Evolutionary conservation across 495 filamentous ascomycete genomes (phyloP).

Genomic region (Penicillium tannophilum): DNA sequence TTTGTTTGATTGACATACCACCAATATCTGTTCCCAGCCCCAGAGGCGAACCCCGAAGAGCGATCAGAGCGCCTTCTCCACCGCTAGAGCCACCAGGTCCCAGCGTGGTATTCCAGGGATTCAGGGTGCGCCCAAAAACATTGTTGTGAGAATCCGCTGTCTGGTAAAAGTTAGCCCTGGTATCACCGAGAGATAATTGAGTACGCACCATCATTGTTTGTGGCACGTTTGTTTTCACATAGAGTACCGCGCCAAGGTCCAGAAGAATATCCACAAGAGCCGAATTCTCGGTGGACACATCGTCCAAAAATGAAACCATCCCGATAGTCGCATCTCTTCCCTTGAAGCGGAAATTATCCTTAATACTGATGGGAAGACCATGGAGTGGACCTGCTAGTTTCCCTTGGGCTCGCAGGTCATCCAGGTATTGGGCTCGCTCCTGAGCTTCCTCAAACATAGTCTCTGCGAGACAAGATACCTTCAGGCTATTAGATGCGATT

Average conservation of each 20-base stretch:
- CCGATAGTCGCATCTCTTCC: slow-evolving; percentile 40
- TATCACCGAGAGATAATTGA: background rate
- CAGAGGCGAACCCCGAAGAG: slow-evolving; percentile 36
- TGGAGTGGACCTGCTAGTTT: slow-evolving; percentile 60
- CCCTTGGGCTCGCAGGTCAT: slow-evolving; percentile 32
- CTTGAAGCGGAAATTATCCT: slow-evolving; percentile 59
- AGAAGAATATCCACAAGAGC: slow-evolving; percentile 29
- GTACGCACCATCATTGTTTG: slow-evolving; percentile 41
- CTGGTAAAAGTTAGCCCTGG: slow-evolving; percentile 6
- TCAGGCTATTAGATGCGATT: background rate
- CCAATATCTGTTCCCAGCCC: slow-evolving; percentile 44
- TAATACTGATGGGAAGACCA: slow-evolving; percentile 64
- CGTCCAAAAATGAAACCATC: slow-evolving; percentile 23
- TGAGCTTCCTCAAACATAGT: slow-evolving; percentile 50
- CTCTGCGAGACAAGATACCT: slow-evolving; percentile 60
- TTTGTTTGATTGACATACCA: slow-evolving; percentile 29
- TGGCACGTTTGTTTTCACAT: slow-evolving; percentile 61
- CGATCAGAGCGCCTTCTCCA: slow-evolving; percentile 57
- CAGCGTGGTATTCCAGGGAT: slow-evolving; percentile 56
- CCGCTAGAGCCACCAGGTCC: slow-evolving; percentile 58
- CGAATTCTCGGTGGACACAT: slow-evolving; percentile 17
- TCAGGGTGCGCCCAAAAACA: slow-evolving; percentile 57
- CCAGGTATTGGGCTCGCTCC: slow-evolving; percentile 35
- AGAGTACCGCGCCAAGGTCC: slow-evolving; percentile 47
- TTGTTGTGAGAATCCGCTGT: slow-evolving; percentile 56